Conservation (phyloP, 2,329 filamentous ascomycete genomes). For the Chaetoscypha palmicola region DNA sequence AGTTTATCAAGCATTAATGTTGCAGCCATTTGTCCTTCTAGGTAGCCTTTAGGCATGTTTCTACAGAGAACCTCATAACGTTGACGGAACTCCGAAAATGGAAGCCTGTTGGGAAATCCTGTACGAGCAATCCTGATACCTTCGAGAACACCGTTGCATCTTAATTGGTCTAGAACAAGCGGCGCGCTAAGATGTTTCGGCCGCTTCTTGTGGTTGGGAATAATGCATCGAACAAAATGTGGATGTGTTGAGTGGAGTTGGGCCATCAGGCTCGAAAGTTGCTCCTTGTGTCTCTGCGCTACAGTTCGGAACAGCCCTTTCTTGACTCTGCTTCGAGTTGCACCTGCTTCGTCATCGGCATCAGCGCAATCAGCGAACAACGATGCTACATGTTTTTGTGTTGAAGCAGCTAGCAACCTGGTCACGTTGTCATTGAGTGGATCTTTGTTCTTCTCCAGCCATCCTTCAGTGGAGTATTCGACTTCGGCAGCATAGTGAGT, state of each 20-base stretch:
- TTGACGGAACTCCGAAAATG: constrained; percentile 89
- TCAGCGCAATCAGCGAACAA: constrained; percentile 88
- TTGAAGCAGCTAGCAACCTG: constrained; percentile 73
- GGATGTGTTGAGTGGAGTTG: constrained; percentile 95
- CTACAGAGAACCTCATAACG: constrained; percentile 91
- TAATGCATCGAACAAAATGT: constrained; percentile 94
- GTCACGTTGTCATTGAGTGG: constrained; percentile 97
- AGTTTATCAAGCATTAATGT: constrained; percentile 85
- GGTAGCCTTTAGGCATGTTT: constrained; percentile 80
- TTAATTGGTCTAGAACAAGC: constrained; percentile 93
- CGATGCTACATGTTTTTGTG: constrained; percentile 72
- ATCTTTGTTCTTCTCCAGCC: constrained; percentile 99
- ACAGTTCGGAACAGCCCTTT: constrained; percentile 96
- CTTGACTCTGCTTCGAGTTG: constrained; percentile 75
- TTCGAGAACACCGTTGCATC: constrained; percentile 98
- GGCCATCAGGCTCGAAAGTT: constrained; percentile 90
- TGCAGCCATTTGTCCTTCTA: constrained; percentile 83
- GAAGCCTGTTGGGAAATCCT: constrained; percentile 88
- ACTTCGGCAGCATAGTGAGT: constrained; percentile 98
- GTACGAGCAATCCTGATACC: constrained; percentile 95
- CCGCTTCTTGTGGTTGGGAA: constrained; percentile 96
- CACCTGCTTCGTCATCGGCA: constrained; percentile 62
- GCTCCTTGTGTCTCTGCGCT: constrained; percentile 94
- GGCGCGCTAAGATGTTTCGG: constrained; percentile 88
- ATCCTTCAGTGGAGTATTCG: constrained; percentile 89